These are phyloP conservation scores for Termitomyces sp. DNA, from an alignment of 768 basidiomycete species.

Conservation along the genomic window DNA sequence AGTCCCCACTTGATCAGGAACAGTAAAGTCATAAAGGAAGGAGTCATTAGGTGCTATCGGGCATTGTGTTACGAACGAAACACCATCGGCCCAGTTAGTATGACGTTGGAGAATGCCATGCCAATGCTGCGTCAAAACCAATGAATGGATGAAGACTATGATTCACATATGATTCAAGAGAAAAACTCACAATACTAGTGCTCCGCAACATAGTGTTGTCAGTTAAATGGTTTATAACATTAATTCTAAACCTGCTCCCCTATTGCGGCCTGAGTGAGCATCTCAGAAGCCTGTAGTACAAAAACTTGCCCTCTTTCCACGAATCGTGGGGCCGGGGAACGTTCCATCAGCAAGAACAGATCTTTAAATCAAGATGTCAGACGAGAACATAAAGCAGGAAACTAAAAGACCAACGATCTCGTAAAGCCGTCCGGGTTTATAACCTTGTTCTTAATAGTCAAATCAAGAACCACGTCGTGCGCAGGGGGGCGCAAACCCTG, in stretches of 20 bases:
- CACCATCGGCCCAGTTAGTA: conserved; percentile 10
- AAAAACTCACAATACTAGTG: conserved; percentile 18
- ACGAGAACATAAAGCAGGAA: background rate
- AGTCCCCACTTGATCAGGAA: conserved; percentile 20
- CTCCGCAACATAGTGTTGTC: conserved; percentile 21
- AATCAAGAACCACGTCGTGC: conserved; percentile 37
- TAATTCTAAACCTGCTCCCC: conserved; percentile 21
- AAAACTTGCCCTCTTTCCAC: conserved; percentile 4
- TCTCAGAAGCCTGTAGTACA: background rate
- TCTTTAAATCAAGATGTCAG: background rate
- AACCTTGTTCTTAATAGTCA: conserved; percentile 57
- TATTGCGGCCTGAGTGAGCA: background rate
- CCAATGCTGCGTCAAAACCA: conserved; percentile 3
- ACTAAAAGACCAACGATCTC: conserved; percentile 2
- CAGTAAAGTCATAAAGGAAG: conserved; percentile 35
- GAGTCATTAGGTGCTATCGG: conserved; percentile 33
- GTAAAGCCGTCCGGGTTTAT: conserved; percentile 39
- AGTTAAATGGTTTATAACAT: conserved; percentile 19
- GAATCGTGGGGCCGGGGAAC: conserved; percentile 7
- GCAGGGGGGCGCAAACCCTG: background rate
- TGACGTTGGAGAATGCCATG: conserved; percentile 7
- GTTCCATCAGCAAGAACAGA: conserved; percentile 6
- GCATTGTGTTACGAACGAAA: conserved; percentile 34
- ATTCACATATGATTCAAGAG: background rate
- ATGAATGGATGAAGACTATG: background rate